Evolutionary conservation across 73 alveolate genomes (phyloP), one percentile per base, ranked within the genome.

Genomic region (Paramecium octaurelia): DNA sequence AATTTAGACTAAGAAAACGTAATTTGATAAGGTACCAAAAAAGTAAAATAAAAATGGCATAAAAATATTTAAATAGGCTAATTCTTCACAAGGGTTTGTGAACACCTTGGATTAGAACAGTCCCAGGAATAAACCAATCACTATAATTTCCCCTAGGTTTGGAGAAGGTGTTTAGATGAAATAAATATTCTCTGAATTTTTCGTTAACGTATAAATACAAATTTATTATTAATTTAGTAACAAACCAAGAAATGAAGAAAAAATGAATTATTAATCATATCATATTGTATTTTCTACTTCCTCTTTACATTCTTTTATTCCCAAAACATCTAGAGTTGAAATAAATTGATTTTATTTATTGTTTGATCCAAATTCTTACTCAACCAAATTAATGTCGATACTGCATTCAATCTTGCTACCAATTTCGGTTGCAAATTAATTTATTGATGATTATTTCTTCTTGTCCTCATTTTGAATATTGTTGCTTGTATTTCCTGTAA

Each of bases 331-430:
- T 8, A 64, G 50, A 12, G 50, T 64, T 64, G 84, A 64, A 14
- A 64, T 64, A 1, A 64, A 4, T 64, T 64, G 27, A 34, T 64
- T 64, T 11, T 14, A 73, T 36, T 27, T 31, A 64, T 54, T 54
- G 14, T 16, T 54, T 54, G n/a, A 16, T 5, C 46, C 20, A 60
- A 21, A 23, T 14, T 64, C 84, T 64, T 64, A 23, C 3, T 64
- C 84, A 3, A 21, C 14, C n/a, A 64, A 27, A 64, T 73, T 16
- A 73, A 80, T n/a, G 46, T 80, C 91, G 12, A 80, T 80, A 24
- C 91, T 80, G 16, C 77, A 44, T 23, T 80, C 91, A 8, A 80
- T 42, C 48, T 27, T 80, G 12, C 76, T 42, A 29, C 87, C 87
- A 0, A 73, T 14, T n/a, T 42, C 44, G 10, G 24, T 64, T 34